phyloP scores from a whole-genome alignment of 176 grass and related monocot species.

The Tillandsia leiboldiana region DNA sequence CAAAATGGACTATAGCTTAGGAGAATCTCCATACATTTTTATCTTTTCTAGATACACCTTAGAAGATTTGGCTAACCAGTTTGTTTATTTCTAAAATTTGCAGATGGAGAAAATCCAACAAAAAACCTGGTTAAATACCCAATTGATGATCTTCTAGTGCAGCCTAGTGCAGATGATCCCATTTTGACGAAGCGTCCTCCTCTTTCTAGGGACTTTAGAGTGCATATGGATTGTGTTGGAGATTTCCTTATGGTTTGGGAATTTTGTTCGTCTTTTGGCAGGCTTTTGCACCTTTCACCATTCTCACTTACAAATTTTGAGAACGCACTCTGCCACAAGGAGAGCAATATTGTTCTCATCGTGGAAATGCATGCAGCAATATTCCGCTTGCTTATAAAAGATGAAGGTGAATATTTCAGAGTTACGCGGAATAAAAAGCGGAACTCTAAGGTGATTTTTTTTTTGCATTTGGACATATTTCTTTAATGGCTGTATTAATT shows the following conservation, averaged over 20 bases:
- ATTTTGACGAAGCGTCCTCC: conserved; percentile 40
- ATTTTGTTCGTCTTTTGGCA: conserved; percentile 69
- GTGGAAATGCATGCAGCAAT: conserved; percentile 68
- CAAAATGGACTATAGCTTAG: too few relatives aligned
- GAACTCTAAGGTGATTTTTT: conserved; percentile 46
- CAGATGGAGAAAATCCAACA: conserved; percentile 31
- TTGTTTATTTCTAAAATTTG: conserved; percentile 1
- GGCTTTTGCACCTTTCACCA: conserved; percentile 53
- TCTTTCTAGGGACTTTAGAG: conserved; percentile 54
- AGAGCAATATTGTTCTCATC: conserved; percentile 58
- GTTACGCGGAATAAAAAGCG: conserved; percentile 47
- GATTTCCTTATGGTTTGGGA: conserved; percentile 84
- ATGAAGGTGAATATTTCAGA: conserved; percentile 56
- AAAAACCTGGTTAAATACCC: conserved; percentile 43
- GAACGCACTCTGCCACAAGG: conserved; percentile 76
- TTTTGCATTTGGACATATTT: conserved; percentile 1
- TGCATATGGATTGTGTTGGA: conserved; percentile 60
- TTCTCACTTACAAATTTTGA: conserved; percentile 83
- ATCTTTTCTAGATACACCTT: background rate
- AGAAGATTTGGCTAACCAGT: background rate
- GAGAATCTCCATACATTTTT: background rate
- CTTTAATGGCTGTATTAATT: conserved; percentile 3
- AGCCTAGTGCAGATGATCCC: conserved; percentile 37
- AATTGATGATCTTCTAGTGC: conserved; percentile 74
- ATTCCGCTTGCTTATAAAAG: conserved; percentile 57